Evolutionary conservation across 2,329 filamentous ascomycete species (phyloP).

Genomic region (Setomelanomma holmii): DNA sequence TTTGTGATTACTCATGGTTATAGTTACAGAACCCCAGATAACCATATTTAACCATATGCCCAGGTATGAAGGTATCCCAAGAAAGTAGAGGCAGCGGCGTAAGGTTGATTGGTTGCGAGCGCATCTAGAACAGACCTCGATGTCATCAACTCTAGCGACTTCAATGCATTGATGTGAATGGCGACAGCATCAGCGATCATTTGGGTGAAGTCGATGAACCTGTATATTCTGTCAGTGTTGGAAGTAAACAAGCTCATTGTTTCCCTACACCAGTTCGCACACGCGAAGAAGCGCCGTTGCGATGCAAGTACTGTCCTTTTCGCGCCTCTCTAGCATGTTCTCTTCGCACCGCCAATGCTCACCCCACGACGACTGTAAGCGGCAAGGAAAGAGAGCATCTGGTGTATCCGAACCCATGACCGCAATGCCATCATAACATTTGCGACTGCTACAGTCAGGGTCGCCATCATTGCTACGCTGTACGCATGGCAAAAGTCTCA

Average conservation of each 20-base stretch:
- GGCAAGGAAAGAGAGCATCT: constrained; percentile 9
- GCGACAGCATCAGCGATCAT: constrained; percentile 9
- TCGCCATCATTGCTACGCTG: constrained; percentile 6
- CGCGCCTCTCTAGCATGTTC: constrained; percentile 1
- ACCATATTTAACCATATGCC: constrained; percentile 9
- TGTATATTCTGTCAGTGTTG: constrained; percentile 9
- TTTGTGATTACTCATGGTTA: background rate
- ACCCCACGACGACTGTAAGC: constrained; percentile 18
- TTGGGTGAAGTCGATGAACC: constrained; percentile 13
- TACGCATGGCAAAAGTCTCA: constrained; percentile 7
- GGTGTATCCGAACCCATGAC: background rate
- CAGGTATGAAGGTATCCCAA: background rate
- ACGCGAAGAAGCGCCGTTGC: background rate
- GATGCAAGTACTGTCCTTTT: background rate
- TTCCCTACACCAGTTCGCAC: background rate
- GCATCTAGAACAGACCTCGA: background rate
- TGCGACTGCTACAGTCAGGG: constrained; percentile 4
- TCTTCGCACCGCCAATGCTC: constrained; percentile 21
- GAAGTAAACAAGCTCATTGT: background rate
- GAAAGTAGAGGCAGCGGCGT: background rate
- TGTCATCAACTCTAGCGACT: background rate
- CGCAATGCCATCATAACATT: background rate
- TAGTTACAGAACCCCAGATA: background rate
- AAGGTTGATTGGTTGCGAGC: background rate
- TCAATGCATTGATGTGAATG: constrained; percentile 8